These are phyloP conservation scores for Kalmusia sp. DNA, from an alignment of 2,329 filamentous ascomycete species.

Conservation along the genomic window DNA sequence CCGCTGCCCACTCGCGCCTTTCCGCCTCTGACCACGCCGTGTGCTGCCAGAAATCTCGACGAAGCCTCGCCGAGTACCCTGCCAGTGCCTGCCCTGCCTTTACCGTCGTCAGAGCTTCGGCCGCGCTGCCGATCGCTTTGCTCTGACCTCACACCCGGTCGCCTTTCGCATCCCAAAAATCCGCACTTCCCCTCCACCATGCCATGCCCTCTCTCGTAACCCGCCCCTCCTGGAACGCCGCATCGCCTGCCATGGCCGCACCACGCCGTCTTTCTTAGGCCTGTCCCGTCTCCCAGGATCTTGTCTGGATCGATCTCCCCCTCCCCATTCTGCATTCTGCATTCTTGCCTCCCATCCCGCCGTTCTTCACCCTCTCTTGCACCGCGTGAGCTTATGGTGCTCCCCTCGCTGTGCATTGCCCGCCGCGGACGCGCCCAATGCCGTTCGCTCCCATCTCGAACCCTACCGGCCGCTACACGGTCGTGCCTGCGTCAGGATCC, in stretches of 20 bases:
- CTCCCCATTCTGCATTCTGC: slow-evolving; percentile 11
- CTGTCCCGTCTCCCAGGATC: not conserved
- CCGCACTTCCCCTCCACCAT: slow-evolving; percentile 19
- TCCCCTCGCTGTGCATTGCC: slow-evolving; percentile 19
- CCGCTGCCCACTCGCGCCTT: slow-evolving; percentile 12
- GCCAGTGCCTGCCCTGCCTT: slow-evolving; percentile 6
- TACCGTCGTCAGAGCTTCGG: slow-evolving; percentile 15
- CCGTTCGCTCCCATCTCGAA: slow-evolving; percentile 29
- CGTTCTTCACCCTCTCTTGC: slow-evolving; percentile 5
- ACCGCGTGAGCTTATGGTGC: slow-evolving; percentile 16
- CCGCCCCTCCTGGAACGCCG: slow-evolving; percentile 8
- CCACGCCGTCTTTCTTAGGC: slow-evolving; percentile 24
- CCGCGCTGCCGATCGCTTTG: slow-evolving; percentile 27
- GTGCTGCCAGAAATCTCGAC: slow-evolving; percentile 9
- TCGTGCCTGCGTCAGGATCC: slow-evolving; percentile 29
- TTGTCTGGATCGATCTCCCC: not conserved
- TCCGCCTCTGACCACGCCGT: slow-evolving; percentile 12
- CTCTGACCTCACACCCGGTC: slow-evolving; percentile 32
- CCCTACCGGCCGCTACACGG: slow-evolving; percentile 37
- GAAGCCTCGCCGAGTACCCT: slow-evolving; percentile 16
- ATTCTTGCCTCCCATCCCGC: slow-evolving; percentile 11
- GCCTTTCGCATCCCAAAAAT: slow-evolving; percentile 20
- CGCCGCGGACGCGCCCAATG: slow-evolving; percentile 38
- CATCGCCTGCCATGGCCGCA: slow-evolving; percentile 30
- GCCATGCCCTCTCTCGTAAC: slow-evolving; percentile 7